phyloP scores from a whole-genome alignment of 371 early-diverging fungal species.

The Actinomortierella wolfii region DNA sequence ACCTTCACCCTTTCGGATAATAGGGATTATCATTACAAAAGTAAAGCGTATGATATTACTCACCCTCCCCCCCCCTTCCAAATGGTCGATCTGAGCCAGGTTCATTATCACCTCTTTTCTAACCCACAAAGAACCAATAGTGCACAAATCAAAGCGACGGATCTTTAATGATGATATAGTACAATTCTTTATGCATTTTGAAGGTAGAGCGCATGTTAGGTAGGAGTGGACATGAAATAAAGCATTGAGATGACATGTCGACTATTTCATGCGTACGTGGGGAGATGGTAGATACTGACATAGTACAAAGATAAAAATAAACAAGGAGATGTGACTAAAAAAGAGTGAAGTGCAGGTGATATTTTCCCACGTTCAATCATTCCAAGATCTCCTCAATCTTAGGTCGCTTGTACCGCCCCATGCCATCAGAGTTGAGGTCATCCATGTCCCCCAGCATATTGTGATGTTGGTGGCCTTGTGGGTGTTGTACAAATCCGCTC shows the following conservation, averaged over 20 bases:
- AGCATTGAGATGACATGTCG: too few relatives aligned
- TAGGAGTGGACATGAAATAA: too few relatives aligned
- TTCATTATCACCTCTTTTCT: too few relatives aligned
- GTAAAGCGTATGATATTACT: too few relatives aligned
- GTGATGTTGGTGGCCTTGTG: too few relatives aligned
- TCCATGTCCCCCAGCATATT: too few relatives aligned
- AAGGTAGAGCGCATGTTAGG: background rate
- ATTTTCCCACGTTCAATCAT: constrained; percentile 31
- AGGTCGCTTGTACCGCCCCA: too few relatives aligned
- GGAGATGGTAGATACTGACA: constrained; percentile 1
- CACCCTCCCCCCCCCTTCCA: background rate
- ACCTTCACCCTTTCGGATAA: too few relatives aligned
- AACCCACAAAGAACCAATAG: background rate
- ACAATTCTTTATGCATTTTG: background rate
- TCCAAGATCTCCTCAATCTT: background rate
- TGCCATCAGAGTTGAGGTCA: too few relatives aligned
- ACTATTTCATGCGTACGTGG: too few relatives aligned
- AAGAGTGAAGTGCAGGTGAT: background rate
- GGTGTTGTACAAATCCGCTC: too few relatives aligned
- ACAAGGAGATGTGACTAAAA: background rate
- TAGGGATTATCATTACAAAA: too few relatives aligned
- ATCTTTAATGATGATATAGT: background rate
- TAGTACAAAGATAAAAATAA: constrained; percentile 1
- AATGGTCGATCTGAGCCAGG: background rate
- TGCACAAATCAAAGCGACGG: background rate